Evolutionary conservation across 306 rosid species (phyloP), one percentile per base, ranked within the genome.

Genomic region (Canavalia gladiata): DNA sequence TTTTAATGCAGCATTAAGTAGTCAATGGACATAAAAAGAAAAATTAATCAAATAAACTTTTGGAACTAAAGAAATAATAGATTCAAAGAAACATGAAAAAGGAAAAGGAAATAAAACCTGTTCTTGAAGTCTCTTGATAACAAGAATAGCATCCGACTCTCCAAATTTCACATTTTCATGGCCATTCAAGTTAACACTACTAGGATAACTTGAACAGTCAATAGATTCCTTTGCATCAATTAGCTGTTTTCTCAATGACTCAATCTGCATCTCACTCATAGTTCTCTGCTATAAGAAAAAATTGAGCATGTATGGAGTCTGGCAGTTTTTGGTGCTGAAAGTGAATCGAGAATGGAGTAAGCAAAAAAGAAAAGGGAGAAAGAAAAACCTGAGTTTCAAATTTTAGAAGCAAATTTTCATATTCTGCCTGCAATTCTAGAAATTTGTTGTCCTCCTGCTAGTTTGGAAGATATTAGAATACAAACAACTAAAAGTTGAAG

Each of bases 91-190:
- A 25, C 18, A 31, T 33, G 37, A 78, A 47, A 43, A 54, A 51
- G 43, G 55, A 51, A 59, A 66, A 25, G 52, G 42, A 66, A 66
- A 68, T 42, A 35, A 62, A 45, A 93, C 98, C 94, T 94, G 93
- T 71, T 93, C 98, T 90, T 93, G 94, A 87, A 95, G 98, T 75
- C 88, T 84, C 86, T 93, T 90, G 83, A 93, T 95, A 78, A 93
- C 89, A 82, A 89, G 83, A 86, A 90, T 89, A 71, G 94, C 88
- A 68, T 95, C 98, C 0, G 89, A 82, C 76, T 89, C 97, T 81
- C 90, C 84, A 72, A 76, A 47, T 82, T 81, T 83, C 8, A 69
- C 80, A 81, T 51, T 85, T 76, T 84, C 83, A 47, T 87, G 93
- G 90, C 84, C 97, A 62, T 49, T 77, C 69, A 46, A 63, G 59